Percentiles rank a stretch among this genome's conserved stretches.
Conservation (phyloP, 768 basidiomycete species). For the Agaricus blazei region DNA sequence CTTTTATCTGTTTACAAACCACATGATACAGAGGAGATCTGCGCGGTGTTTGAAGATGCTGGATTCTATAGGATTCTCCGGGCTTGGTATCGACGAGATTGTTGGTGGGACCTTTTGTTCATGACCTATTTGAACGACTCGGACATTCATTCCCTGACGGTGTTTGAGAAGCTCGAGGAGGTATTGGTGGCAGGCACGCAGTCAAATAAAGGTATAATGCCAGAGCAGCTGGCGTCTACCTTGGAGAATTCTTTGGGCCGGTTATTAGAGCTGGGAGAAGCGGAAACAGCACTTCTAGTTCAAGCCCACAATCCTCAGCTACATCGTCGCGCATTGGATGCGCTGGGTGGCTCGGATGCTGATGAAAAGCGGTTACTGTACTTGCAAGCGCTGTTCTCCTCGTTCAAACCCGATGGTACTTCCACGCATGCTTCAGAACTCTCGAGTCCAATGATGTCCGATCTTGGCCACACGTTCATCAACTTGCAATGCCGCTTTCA, state of each 20-base stretch:
- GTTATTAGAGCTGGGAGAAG: slow-evolving; percentile 57
- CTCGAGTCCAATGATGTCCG: slow-evolving; percentile 43
- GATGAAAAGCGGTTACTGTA: slow-evolving; percentile 68
- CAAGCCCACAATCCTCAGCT: slow-evolving; percentile 62
- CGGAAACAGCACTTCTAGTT: slow-evolving; percentile 66
- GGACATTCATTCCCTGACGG: slow-evolving; percentile 48
- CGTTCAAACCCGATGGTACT: slow-evolving; percentile 37
- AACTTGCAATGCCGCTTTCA: slow-evolving; percentile 69
- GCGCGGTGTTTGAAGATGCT: slow-evolving; percentile 69
- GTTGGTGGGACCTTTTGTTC: slow-evolving; percentile 70
- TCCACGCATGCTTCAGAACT: slow-evolving; percentile 16
- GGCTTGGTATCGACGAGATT: slow-evolving; percentile 71
- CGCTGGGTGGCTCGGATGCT: slow-evolving; percentile 33
- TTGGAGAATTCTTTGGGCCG: slow-evolving; percentile 58
- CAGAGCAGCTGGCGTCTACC: slow-evolving; percentile 48
- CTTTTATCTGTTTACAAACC: slow-evolving; percentile 90
- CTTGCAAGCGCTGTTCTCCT: slow-evolving; percentile 61
- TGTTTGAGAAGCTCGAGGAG: slow-evolving; percentile 65
- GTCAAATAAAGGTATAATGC: slow-evolving; percentile 44
- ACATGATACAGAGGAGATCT: slow-evolving; percentile 63
- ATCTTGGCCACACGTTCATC: slow-evolving; percentile 60
- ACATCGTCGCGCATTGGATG: slow-evolving; percentile 59
- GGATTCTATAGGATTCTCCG: slow-evolving; percentile 92
- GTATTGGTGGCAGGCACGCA: slow-evolving; percentile 46
- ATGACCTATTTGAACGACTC: slow-evolving; percentile 73